These are phyloP conservation scores for Wallacemonas sp. DNA, from an alignment of 208 protist species.

Conservation along the genomic window DNA sequence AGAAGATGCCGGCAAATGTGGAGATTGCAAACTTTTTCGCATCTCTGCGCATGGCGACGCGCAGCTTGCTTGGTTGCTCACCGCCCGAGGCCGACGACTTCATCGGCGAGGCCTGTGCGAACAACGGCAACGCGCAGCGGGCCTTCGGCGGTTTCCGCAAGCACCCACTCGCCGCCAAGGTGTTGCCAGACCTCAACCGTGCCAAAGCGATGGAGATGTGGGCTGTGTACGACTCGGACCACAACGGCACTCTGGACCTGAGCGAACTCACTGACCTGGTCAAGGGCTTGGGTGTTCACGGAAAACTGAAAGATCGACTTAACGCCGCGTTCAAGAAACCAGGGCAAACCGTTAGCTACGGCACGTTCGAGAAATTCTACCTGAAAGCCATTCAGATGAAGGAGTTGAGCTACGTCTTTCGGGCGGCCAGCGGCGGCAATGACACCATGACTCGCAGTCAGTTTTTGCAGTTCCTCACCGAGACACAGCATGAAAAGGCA, in stretches of 20 bases:
- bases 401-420: conserved; percentile 58
- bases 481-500: conserved; percentile 40
- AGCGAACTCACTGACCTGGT: conserved; percentile 43
- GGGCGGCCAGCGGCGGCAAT: conserved; percentile 14
- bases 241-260: conserved; percentile 53
- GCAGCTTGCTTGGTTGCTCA: conserved; percentile 38
- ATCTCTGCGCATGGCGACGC: conserved; percentile 34
- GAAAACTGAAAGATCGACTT: conserved; percentile 33
- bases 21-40: conserved; percentile 55
- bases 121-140: conserved; percentile 22
- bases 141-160: conserved; percentile 34
- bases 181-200: conserved; percentile 38
- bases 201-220: conserved; percentile 69
- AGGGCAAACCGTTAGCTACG: conserved; percentile 31
- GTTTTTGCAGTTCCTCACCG: conserved; percentile 43
- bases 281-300: conserved; percentile 47
- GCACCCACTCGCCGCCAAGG: conserved; percentile 12
- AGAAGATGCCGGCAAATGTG: conserved; percentile 15
- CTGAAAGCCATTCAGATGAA: conserved; percentile 34
- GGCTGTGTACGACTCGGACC: conserved; percentile 61
- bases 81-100: conserved; percentile 47
- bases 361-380: conserved; percentile 47
- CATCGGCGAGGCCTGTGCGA: conserved; percentile 30
- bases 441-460: conserved; percentile 35
- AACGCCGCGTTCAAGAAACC: conserved; percentile 24